Evolutionary conservation across 2,329 filamentous ascomycete genomes (phyloP), one percentile per base, ranked within the genome.

Genomic region (Penicillium sclerotiorum): DNA sequence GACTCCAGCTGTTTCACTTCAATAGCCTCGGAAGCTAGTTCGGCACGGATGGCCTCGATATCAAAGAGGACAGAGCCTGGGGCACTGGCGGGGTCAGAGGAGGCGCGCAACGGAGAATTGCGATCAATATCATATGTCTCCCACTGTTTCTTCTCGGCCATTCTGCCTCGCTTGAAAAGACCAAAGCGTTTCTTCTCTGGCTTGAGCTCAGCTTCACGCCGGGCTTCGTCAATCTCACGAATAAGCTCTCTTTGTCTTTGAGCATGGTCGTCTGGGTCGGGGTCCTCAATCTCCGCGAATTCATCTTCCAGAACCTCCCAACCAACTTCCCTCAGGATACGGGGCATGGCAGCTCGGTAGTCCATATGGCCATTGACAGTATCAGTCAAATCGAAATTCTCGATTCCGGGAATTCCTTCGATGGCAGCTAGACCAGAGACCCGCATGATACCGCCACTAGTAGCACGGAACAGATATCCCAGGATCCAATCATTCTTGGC

Each of bases 401-500:
- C 94, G 13, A 97, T 73, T 13, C 87, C 90, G 0, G 87, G 85
- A n/a, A 95, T 77, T 5, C 77, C 82, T 37, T 93, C 83, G 2
- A 97, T 80, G 1, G 87, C 79, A 1, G 84, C 88, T 35, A 99
- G 80, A 11, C 94, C 94, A 5, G 92, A 92, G 1, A 99, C 83
- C 17, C 87, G 85, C 70, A 91, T 88, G 63, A 97, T 93, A 36
- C 94, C 94, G 58, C 94, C 94, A 59, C 87, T 89, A 3, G 94
- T 99, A 35, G 96, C 83, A 12, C 94, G 89, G 80, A 99, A 99
- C 1, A 99, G 83, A 67, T 99, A 99, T 12, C 84, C 91, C 42
- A 99, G 73, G 63, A 99, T 97, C 94, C 94, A 99, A 73, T 99
- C 94, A 67, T 94, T 96, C 40, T 82, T 88, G 60, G 94, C 89